Evolutionary conservation across 2,329 filamentous ascomycete genomes (phyloP).

Genomic region (Fusarium longipes): DNA sequence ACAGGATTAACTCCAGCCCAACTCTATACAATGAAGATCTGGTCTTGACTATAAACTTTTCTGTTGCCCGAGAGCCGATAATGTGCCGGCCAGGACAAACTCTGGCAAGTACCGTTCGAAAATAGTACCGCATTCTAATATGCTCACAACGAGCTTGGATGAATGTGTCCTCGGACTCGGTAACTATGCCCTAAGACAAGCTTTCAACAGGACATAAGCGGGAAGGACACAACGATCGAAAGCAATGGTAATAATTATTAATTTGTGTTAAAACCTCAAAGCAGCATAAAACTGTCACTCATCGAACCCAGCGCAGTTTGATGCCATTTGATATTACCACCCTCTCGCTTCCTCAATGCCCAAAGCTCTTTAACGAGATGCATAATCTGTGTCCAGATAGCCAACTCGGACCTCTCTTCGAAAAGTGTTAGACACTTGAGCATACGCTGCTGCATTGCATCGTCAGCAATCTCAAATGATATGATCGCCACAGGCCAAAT

Average conservation of each 20-base stretch:
- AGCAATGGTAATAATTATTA: neutral
- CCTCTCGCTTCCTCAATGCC: constrained; percentile 31
- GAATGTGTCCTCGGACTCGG: no score
- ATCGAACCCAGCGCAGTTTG: constrained; percentile 34
- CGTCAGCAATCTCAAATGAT: constrained; percentile 36
- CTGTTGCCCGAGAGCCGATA: neutral
- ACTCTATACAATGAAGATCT: neutral
- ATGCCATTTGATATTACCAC: constrained; percentile 39
- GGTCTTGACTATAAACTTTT: neutral
- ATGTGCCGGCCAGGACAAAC: no score
- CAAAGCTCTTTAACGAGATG: constrained; percentile 37
- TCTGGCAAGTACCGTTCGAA: neutral
- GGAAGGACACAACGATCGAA: neutral
- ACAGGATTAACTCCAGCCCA: neutral
- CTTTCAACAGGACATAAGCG: no score
- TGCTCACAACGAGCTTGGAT: no score
- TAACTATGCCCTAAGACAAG: no score
- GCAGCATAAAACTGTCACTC: constrained; percentile 42
- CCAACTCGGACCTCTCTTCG: constrained; percentile 33
- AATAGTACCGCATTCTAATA: no score
- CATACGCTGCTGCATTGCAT: constrained; percentile 37
- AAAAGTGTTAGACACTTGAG: constrained; percentile 32
- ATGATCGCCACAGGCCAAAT: constrained; percentile 43
- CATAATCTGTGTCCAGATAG: constrained; percentile 39
- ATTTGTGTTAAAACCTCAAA: neutral